phyloP scores from a whole-genome alignment of 1,284 basidiomycete species.

The Ustilago hordei region DNA sequence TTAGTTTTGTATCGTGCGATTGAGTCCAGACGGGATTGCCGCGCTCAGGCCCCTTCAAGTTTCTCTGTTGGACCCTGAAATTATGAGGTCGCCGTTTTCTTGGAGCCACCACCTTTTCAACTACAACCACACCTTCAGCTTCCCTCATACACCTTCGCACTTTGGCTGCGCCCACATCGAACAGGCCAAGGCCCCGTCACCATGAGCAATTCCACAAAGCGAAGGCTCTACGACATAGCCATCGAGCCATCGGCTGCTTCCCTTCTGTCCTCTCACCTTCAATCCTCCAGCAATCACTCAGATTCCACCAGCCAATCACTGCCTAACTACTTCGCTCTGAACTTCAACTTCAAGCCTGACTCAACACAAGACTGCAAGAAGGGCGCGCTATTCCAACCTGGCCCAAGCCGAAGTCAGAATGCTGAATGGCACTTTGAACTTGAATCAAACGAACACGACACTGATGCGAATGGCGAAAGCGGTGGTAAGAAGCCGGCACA shows the following conservation, averaged over 20 bases:
- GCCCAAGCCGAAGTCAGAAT: constrained; percentile 5
- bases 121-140: background rate
- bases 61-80: constrained; percentile 26
- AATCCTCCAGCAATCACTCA: background rate
- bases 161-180: background rate
- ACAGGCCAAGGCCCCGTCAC: background rate
- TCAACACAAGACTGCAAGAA: constrained; percentile 33
- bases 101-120: background rate
- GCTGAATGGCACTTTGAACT: constrained; percentile 49
- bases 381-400: constrained; percentile 33
- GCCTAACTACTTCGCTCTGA: constrained; percentile 31
- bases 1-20: background rate
- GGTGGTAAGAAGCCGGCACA: constrained; percentile 28
- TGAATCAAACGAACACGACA: constrained; percentile 20
- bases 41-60: constrained; percentile 15
- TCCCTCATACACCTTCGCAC: background rate
- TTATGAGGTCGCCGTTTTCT: background rate
- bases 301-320: constrained; percentile 1
- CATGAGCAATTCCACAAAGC: constrained; percentile 21
- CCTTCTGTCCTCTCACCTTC: constrained; percentile 11
- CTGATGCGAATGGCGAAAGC: background rate
- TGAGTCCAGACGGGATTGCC: background rate
- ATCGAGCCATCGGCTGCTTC: constrained; percentile 30
- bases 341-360: constrained; percentile 55
- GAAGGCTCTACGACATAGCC: constrained; percentile 25